Evolutionary conservation across 345 rosid genomes (phyloP), one percentile per base, ranked within the genome.

Genomic region (Physaria fendleri): DNA sequence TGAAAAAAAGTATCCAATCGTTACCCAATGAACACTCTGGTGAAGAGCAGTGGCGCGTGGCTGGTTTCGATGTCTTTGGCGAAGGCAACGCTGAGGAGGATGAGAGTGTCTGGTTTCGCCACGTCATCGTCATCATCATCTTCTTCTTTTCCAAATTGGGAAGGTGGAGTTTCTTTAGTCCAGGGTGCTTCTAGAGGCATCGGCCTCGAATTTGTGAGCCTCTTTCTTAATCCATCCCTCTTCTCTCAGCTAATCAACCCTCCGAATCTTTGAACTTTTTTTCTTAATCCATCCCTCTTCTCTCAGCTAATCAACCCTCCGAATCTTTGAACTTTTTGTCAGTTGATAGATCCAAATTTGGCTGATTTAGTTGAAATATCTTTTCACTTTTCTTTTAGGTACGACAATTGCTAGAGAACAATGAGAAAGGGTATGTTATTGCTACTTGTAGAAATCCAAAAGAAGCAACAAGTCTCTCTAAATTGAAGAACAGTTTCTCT

Each of bases 101-200:
- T 32, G 35, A 35, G 42, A 33, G 29, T 52, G 5, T 2, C 18
- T 66, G 50, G 55, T 72, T 48, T 72, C 0, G 48, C 72, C 67
- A 53, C 81, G 62, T 56, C 78, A 54, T 54, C 81, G 15, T 55
- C 80, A 11, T 65, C 78, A 54, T 54, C 81, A 17, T 55, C 80
- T 8, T 65, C 72, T 12, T 51, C 82, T 18, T 4, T 55, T 15
- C 64, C 56, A 23, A 79, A 69, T 63, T 77, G 82, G 83, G 79
- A 78, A 67, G 93, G 84, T 53, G 90, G 90, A 62, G 87, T 92
- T 65, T 85, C 98, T 16, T 33, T 92, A 82, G 93, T 85, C 22
- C 98, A 92, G 70, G 96, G 96, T 62, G 95, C 95, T 72, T 88
- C 96, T 8, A 79, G 96, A 71, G 95, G 96, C 74, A 81, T 88